Conservation (phyloP, 352 stramenopile species). For the Pythium volutum region DNA sequence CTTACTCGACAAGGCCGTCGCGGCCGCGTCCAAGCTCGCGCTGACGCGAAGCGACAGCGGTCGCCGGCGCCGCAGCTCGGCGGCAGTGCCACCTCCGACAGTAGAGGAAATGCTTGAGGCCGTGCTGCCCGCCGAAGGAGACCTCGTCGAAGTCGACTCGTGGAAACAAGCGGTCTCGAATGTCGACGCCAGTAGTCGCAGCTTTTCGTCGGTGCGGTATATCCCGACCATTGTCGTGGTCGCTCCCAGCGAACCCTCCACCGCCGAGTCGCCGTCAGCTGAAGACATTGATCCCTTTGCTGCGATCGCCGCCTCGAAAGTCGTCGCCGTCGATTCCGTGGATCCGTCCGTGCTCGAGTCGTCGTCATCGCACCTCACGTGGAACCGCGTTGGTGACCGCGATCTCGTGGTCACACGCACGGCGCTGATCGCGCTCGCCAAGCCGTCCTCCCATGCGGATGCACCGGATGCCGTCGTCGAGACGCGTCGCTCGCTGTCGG, state of each 20-base stretch:
- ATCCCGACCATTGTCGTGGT: slow-evolving; percentile 24
- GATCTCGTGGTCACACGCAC: slow-evolving; percentile 68
- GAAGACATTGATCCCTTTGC: slow-evolving; percentile 25
- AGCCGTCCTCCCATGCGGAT: slow-evolving; percentile 24
- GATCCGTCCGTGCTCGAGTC: slow-evolving; percentile 10
- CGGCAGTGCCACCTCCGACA: slow-evolving; percentile 8
- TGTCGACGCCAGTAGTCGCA: slow-evolving; percentile 11
- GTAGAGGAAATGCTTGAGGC: slow-evolving; percentile 15
- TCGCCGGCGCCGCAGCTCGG: slow-evolving; percentile 16
- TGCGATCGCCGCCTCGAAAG: slow-evolving; percentile 17
- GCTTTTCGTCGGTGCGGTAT: slow-evolving; percentile 26
- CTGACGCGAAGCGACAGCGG: slow-evolving; percentile 19
- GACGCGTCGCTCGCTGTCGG: slow-evolving; percentile 47
- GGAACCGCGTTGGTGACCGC: slow-evolving; percentile 46
- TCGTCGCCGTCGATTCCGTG: slow-evolving; percentile 8
- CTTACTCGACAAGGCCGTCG: slow-evolving; percentile 71
- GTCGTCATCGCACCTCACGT: slow-evolving; percentile 21
- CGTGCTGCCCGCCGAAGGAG: slow-evolving; percentile 21
- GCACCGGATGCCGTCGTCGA: slow-evolving; percentile 48
- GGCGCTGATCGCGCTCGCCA: slow-evolving; percentile 34
- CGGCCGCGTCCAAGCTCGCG: slow-evolving; percentile 49
- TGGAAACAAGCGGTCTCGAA: slow-evolving; percentile 24
- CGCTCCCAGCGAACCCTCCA: neutral
- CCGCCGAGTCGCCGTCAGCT: neutral
- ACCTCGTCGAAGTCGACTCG: slow-evolving; percentile 20